A percentile compares a stretch with the other conserved stretches of the same genome.
phyloP scores from a whole-genome alignment of 768 basidiomycete genomes.

The Mrakia gelida region DNA sequence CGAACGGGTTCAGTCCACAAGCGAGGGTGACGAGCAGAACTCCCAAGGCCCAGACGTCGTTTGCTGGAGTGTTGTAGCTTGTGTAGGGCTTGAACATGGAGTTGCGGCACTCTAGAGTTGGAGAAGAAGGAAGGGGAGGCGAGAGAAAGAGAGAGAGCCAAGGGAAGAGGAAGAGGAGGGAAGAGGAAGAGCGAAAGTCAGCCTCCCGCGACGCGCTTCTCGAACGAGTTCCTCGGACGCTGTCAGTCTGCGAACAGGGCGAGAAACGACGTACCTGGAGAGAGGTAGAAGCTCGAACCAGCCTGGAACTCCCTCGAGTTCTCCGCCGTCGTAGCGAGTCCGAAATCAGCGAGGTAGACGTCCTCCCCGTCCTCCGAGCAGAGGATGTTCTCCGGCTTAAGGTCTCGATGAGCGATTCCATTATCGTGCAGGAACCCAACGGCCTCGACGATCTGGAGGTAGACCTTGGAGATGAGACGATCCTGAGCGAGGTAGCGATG shows the following conservation, averaged over 20 bases:
- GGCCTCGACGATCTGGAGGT: conserved; percentile 4
- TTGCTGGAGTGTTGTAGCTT: conserved; percentile 81
- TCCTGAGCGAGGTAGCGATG: conserved; percentile 42
- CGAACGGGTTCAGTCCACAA: conserved; percentile 61
- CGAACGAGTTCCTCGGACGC: too few species aligned
- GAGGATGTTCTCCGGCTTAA: conserved; percentile 95
- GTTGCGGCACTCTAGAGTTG: background rate
- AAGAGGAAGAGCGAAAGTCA: conserved; percentile 66
- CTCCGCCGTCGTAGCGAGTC: conserved; percentile 80
- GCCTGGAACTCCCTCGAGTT: conserved; percentile 76
- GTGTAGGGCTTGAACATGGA: conserved; percentile 59
- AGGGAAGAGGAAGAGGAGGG: conserved; percentile 50
- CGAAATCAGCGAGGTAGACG: conserved; percentile 90
- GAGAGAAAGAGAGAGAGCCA: background rate
- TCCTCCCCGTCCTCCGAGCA: conserved; percentile 67
- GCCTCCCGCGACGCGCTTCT: conserved; percentile 56
- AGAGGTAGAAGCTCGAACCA: background rate
- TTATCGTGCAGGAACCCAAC: conserved; percentile 61
- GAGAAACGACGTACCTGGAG: conserved; percentile 50
- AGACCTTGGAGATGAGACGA: background rate
- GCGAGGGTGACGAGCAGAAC: conserved; percentile 88
- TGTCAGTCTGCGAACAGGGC: conserved; percentile 41
- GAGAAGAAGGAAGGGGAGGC: background rate
- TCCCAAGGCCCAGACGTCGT: conserved; percentile 93
- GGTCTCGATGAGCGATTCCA: conserved; percentile 91